A percentile compares a stretch with the other conserved stretches of the same genome.
Evolutionary conservation across 192 early-diverging fungal genomes (phyloP).

Genomic region (Pilaira anomala): DNA sequence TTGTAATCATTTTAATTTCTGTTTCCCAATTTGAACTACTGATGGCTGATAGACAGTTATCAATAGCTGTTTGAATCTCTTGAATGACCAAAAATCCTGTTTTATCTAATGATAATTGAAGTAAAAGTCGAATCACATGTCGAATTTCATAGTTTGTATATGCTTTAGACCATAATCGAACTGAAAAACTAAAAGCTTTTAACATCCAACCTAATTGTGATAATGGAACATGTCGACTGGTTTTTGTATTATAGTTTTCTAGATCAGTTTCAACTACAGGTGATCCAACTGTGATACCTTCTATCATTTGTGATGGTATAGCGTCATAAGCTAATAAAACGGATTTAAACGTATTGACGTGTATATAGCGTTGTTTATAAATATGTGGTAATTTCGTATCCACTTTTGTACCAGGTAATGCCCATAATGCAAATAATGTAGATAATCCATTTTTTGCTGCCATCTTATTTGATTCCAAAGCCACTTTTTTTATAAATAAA

Average conservation of each 20-base stretch:
- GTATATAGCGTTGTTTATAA: not conserved
- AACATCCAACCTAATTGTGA: conserved; percentile 14
- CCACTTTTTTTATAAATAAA: not conserved
- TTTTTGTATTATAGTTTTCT: not conserved
- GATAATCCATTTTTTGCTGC: conserved; percentile 6
- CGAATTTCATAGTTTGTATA: not conserved
- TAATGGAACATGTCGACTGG: not conserved
- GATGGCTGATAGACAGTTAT: conserved; percentile 7
- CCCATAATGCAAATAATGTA: conserved; percentile 3
- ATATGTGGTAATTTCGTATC: not conserved
- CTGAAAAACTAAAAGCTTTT: conserved; percentile 2
- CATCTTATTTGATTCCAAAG: conserved; percentile 5
- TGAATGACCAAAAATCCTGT: not conserved
- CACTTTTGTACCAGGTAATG: conserved; percentile 2
- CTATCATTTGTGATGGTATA: not conserved
- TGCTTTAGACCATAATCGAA: not conserved
- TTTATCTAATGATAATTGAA: conserved; percentile 5
- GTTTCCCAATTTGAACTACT: not conserved
- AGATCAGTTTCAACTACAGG: not conserved
- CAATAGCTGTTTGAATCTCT: not conserved
- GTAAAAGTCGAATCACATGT: not conserved
- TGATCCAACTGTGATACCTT: not conserved
- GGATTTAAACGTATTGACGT: not conserved
- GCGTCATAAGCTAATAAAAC: not conserved
- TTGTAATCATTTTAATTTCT: not conserved